These are phyloP conservation scores for Pseudogymnoascus sp. DNA, from an alignment of 2,329 filamentous ascomycete genomes.

Conservation along the genomic window DNA sequence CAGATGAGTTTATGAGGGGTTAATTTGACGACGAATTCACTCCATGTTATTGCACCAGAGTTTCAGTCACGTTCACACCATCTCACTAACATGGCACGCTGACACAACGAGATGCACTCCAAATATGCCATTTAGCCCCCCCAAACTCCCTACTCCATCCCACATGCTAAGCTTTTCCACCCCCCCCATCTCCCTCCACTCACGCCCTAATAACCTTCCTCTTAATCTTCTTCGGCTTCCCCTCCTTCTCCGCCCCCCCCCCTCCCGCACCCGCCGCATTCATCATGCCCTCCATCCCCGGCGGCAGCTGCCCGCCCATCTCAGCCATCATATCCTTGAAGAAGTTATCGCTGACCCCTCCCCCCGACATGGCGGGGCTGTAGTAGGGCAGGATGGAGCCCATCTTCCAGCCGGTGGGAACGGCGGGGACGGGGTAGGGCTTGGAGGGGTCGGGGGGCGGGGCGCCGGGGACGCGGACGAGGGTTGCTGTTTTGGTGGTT, in stretches of 20 bases:
- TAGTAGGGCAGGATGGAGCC: constrained; percentile 75
- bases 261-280: constrained; percentile 32
- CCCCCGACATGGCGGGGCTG: constrained; percentile 81
- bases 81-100: background rate
- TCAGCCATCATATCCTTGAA: constrained; percentile 96
- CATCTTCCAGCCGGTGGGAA: constrained; percentile 89
- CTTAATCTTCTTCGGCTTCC: constrained; percentile 40
- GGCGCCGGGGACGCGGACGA: constrained; percentile 63
- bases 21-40: background rate
- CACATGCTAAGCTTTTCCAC: background rate
- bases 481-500: constrained; percentile 59
- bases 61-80: background rate
- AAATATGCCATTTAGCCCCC: background rate
- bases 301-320: constrained; percentile 49
- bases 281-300: constrained; percentile 43
- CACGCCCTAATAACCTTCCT: constrained; percentile 30
- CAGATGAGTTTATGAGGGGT: background rate
- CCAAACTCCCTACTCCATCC: constrained; percentile 1
- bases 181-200: background rate
- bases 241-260: constrained; percentile 22
- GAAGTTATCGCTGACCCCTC: constrained; percentile 88
- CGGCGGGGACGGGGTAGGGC: constrained; percentile 61
- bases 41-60: background rate
- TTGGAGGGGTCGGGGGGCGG: constrained; percentile 54
- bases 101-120: background rate